phyloP scores from a whole-genome alignment of 805 yeast species.

The Wickerhamomyces ciferrii region DNA sequence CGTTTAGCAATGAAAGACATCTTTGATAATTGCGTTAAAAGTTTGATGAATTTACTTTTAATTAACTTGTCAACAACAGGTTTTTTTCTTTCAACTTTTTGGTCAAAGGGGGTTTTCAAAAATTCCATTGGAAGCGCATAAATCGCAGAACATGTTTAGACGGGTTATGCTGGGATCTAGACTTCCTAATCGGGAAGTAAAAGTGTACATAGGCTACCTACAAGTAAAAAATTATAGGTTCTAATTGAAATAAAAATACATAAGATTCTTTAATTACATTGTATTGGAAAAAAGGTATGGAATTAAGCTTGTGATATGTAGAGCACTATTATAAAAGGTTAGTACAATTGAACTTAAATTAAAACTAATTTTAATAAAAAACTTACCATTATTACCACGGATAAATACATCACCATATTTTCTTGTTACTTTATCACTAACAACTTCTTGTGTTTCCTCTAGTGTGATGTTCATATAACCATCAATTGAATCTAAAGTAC shows the following conservation, averaged over 20 bases:
- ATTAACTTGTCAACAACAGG: background rate
- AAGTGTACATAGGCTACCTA: background rate
- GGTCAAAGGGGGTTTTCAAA: slow-evolving; percentile 4
- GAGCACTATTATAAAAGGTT: slow-evolving; percentile 14
- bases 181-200: slow-evolving; percentile 6
- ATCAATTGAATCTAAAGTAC: slow-evolving; percentile 79
- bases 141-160: slow-evolving; percentile 3
- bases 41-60: background rate
- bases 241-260: no score
- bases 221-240: no score
- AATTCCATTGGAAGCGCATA: slow-evolving; percentile 13
- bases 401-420: slow-evolving; percentile 76
- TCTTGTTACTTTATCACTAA: slow-evolving; percentile 42
- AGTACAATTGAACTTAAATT: slow-evolving; percentile 4
- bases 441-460: slow-evolving; percentile 67
- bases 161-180: slow-evolving; percentile 8
- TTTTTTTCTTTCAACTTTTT: background rate
- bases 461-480: slow-evolving; percentile 95
- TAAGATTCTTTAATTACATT: no score
- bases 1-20: slow-evolving; percentile 91
- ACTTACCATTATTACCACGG: slow-evolving; percentile 81
- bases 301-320: slow-evolving; percentile 19
- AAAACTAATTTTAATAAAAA: background rate
- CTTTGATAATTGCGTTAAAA: background rate
- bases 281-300: no score